Percentiles rank a stretch among this genome's conserved stretches.
Evolutionary conservation across 768 basidiomycete genomes (phyloP).

Genomic region (Lentinula sp.): DNA sequence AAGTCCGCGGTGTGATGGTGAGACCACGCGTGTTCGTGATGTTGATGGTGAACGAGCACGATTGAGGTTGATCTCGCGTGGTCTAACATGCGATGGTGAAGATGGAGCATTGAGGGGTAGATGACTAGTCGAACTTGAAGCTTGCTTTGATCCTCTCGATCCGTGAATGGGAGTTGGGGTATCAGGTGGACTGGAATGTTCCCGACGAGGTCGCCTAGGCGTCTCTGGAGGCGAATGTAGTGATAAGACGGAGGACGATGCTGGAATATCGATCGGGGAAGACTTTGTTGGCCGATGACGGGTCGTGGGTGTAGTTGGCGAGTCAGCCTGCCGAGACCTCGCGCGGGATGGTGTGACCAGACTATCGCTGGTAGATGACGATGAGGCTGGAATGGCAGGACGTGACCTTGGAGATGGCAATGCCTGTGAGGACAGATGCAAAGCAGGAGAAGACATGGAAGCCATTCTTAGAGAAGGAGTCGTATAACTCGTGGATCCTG

Average conservation of each 20-base stretch:
- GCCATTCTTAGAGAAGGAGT: constrained; percentile 64
- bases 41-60: constrained; percentile 36
- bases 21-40: constrained; percentile 28
- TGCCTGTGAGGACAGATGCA: constrained; percentile 58
- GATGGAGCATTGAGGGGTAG: constrained; percentile 32
- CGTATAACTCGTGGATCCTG: constrained; percentile 53
- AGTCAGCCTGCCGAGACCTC: constrained; percentile 34
- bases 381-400: constrained; percentile 37
- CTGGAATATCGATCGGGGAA: constrained; percentile 21
- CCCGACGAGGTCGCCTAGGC: constrained; percentile 27
- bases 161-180: constrained; percentile 40
- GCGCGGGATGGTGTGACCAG: constrained; percentile 43
- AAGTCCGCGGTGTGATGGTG: constrained; percentile 36
- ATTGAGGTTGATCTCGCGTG: constrained; percentile 33
- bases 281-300: constrained; percentile 29
- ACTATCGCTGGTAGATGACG: constrained; percentile 39
- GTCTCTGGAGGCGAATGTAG: constrained; percentile 22
- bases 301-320: constrained; percentile 16
- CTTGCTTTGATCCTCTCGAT: constrained; percentile 27
- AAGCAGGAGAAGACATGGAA: constrained; percentile 70
- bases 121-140: constrained; percentile 32
- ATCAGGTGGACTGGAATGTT: constrained; percentile 38
- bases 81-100: constrained; percentile 24
- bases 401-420: constrained; percentile 49
- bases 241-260: constrained; percentile 12